Evolutionary conservation across 176 grass and related monocot genomes (phyloP).

Genomic region (Zea luxurians): DNA sequence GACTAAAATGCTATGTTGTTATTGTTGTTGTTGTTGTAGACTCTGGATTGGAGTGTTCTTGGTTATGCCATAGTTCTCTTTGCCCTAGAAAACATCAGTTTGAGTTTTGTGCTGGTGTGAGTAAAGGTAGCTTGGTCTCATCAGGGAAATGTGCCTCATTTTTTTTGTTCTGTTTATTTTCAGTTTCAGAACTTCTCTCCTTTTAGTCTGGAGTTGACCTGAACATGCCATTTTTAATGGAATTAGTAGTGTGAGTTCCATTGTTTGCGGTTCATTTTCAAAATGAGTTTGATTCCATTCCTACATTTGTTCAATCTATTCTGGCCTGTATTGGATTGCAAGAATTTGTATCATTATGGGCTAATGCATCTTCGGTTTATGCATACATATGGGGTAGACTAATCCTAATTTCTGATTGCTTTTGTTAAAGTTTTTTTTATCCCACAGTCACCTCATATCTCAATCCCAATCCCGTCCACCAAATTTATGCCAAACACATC

Average conservation of each 20-base stretch:
- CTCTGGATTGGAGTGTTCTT: conserved; percentile 1
- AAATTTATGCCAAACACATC: background rate
- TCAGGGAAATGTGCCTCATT: background rate
- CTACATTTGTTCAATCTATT: background rate
- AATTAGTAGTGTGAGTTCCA: background rate
- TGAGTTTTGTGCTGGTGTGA: conserved; percentile 13
- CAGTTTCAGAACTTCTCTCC: conserved; percentile 1
- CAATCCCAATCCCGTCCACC: background rate
- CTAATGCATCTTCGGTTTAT: background rate
- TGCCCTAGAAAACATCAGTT: background rate
- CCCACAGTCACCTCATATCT: background rate
- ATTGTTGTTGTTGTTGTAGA: conserved; percentile 1
- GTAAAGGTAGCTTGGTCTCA: conserved; percentile 21
- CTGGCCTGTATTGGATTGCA: background rate
- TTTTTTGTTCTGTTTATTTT: conserved; percentile 5
- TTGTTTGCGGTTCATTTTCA: conserved; percentile 26
- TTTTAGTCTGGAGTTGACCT: conserved; percentile 24
- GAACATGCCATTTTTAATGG: conserved; percentile 5
- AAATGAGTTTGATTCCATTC: conserved; percentile 7
- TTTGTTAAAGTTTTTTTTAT: background rate
- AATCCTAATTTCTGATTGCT: background rate
- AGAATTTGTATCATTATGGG: background rate
- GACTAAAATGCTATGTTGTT: no score
- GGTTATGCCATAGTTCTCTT: background rate
- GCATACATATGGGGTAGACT: background rate